A percentile compares a stretch with the other conserved stretches of the same genome.
phyloP scores from a whole-genome alignment of 73 alveolate genomes.

The Loxodes magnus region DNA sequence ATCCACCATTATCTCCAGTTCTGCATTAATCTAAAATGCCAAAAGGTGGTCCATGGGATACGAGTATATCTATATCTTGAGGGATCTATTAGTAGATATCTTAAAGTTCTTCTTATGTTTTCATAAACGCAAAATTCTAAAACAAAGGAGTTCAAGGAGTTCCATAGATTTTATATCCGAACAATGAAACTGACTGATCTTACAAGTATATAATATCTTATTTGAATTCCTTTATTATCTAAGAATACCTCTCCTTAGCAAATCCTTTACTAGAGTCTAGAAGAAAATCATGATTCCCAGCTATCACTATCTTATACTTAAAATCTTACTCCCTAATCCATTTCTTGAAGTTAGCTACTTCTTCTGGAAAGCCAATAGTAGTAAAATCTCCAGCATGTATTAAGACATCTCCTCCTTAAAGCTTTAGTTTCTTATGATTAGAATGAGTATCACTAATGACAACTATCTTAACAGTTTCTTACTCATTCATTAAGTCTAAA shows the following conservation, averaged over 20 bases:
- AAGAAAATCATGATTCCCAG: conserved; percentile 44
- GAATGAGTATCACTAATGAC: conserved; percentile 37
- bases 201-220: conserved; percentile 24
- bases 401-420: conserved; percentile 21
- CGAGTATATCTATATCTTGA: conserved; percentile 16
- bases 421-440: background rate
- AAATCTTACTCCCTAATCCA: background rate
- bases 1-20: conserved; percentile 10
- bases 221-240: conserved; percentile 6
- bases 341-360: conserved; percentile 5
- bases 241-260: conserved; percentile 9
- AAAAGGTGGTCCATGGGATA: conserved; percentile 43
- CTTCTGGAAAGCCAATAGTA: conserved; percentile 13
- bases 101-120: background rate
- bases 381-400: conserved; percentile 27
- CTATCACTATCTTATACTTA: conserved; percentile 28
- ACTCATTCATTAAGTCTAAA: no score
- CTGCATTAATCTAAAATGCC: conserved; percentile 8
- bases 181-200: conserved; percentile 14
- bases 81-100: conserved; percentile 23
- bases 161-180: conserved; percentile 35
- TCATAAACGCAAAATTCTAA: conserved; percentile 20
- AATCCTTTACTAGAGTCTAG: conserved; percentile 13
- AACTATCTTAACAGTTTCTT: no score
- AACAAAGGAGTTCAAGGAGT: conserved; percentile 29